These are phyloP conservation scores for Flaveria floridana DNA, from an alignment of 140 eudicot species.

Conservation along the genomic window DNA sequence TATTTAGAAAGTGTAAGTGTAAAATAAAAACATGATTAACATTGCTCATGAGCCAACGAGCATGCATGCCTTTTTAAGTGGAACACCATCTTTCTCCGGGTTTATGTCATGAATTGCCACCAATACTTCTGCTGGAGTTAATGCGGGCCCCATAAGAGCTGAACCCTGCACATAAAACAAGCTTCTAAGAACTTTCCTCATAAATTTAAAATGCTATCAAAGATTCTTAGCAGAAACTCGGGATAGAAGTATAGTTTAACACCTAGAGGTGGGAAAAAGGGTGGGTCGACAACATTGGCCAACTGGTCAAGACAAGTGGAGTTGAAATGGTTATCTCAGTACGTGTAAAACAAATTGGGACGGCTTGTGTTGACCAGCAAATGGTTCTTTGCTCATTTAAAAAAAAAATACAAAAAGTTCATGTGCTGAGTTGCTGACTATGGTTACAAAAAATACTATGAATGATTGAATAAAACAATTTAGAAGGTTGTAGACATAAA, in stretches of 20 bases:
- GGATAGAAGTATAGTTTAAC: not conserved
- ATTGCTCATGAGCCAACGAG: not conserved
- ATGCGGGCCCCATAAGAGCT: conserved; percentile 93
- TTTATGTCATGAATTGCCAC: conserved; percentile 90
- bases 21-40: conserved; percentile 3
- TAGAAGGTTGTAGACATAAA: not conserved
- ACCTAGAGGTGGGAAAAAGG: not conserved
- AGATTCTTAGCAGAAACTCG: not conserved
- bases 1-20: not conserved
- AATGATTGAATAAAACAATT: not conserved
- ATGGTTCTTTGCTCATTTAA: not conserved
- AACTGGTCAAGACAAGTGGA: not conserved
- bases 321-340: not conserved
- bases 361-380: not conserved
- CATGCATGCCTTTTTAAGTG: conserved; percentile 76
- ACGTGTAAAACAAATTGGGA: not conserved
- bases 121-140: conserved; percentile 95
- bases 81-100: conserved; percentile 85
- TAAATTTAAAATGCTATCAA: not conserved
- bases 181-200: conserved; percentile 7
- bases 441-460: not conserved
- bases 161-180: conserved; percentile 62
- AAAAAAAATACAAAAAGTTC: not conserved
- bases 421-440: not conserved
- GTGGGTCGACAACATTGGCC: not conserved